Evolutionary conservation across 306 rosid species (phyloP).

Genomic region (Cucumis sativus): Cucumber_9930_V3 NC_026659.2:27422001-27422500

Average conservation of each 20-base stretch:
- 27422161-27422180: slow-evolving; percentile 26
- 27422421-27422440: slow-evolving; percentile 78
- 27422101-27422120: slow-evolving; percentile 64
- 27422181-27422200: slow-evolving; percentile 30
- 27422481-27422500: background rate
- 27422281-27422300: slow-evolving; percentile 18
- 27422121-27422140: slow-evolving; percentile 62
- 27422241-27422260: slow-evolving; percentile 21
- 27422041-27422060: slow-evolving; percentile 91
- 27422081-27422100: slow-evolving; percentile 69
- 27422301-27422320: slow-evolving; percentile 13
- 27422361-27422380: slow-evolving; percentile 50
- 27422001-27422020: slow-evolving; percentile 38
- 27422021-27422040: slow-evolving; percentile 83
- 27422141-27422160: slow-evolving; percentile 84
- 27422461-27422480: slow-evolving; percentile 6
- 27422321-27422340: slow-evolving; percentile 57
- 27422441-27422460: slow-evolving; percentile 85
- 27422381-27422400: slow-evolving; percentile 58
- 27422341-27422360: slow-evolving; percentile 56
- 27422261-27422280: slow-evolving; percentile 36
- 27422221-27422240: slow-evolving; percentile 21
- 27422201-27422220: slow-evolving; percentile 13
- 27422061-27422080: slow-evolving; percentile 55
- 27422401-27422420: slow-evolving; percentile 99